These are phyloP conservation scores for Yamadazyma laniorum DNA, from an alignment of 805 yeast genomes.

Conservation along the genomic window DNA sequence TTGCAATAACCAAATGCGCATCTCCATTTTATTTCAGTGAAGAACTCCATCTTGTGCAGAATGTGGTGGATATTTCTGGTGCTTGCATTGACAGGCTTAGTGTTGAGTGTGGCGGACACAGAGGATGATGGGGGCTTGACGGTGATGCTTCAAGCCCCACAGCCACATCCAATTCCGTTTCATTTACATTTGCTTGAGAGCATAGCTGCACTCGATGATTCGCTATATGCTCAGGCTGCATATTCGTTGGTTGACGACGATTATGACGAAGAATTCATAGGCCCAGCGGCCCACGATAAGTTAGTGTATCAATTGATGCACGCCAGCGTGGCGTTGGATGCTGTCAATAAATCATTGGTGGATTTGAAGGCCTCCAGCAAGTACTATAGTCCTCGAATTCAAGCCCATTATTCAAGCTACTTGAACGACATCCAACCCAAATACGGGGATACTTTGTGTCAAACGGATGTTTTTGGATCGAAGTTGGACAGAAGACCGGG, in stretches of 20 bases:
- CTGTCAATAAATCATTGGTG: conserved; percentile 23
- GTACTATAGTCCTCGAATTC: conserved; percentile 57
- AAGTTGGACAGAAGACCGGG: conserved; percentile 19
- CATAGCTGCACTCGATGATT: conserved; percentile 31
- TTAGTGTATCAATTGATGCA: conserved; percentile 7
- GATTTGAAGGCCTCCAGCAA: conserved; percentile 48
- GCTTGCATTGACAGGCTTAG: background rate
- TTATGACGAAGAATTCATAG: conserved; percentile 15
- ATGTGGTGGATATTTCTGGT: background rate
- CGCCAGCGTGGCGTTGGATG: conserved; percentile 9
- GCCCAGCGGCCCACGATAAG: conserved; percentile 7
- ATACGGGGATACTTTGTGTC: conserved; percentile 20
- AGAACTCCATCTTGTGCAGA: too few relatives aligned
- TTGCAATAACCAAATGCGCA: background rate
- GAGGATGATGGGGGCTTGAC: background rate
- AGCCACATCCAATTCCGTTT: conserved; percentile 20
- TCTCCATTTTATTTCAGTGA: too few relatives aligned
- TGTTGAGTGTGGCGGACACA: background rate
- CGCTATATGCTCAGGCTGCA: conserved; percentile 34
- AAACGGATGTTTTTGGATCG: conserved; percentile 34
- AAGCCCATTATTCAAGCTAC: conserved; percentile 60
- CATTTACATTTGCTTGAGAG: conserved; percentile 44
- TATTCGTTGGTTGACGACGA: conserved; percentile 17
- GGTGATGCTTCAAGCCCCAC: conserved; percentile 1
- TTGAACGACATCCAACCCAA: conserved; percentile 28